Evolutionary conservation across 2,329 filamentous ascomycete species (phyloP).

Genomic region (Gliomastix tumulicola): DNA sequence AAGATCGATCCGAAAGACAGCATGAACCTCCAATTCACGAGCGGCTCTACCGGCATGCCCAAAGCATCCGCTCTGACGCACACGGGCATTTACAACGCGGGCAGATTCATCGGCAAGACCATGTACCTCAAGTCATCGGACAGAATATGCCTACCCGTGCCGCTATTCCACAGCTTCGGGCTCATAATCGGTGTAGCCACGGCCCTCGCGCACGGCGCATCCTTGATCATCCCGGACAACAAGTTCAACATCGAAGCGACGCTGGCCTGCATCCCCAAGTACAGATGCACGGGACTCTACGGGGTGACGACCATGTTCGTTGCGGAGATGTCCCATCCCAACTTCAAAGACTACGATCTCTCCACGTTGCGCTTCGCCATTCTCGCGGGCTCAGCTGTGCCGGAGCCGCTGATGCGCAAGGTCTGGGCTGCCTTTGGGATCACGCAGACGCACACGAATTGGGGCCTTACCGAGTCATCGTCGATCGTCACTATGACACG

Average conservation of each 20-base stretch:
- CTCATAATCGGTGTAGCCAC: slow-evolving; percentile 65
- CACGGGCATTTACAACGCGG: no score
- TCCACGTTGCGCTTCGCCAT: slow-evolving; percentile 55
- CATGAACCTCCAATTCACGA: neutral
- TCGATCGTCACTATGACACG: no score
- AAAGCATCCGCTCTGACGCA: no score
- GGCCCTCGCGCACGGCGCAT: slow-evolving; percentile 53
- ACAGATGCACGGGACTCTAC: slow-evolving; percentile 44
- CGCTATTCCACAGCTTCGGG: slow-evolving; percentile 66
- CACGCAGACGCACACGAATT: slow-evolving; percentile 58
- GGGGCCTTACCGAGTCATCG: slow-evolving; percentile 58
- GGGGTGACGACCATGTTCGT: slow-evolving; percentile 65
- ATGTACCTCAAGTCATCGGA: neutral
- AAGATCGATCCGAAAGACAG: neutral
- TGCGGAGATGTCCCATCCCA: slow-evolving; percentile 54
- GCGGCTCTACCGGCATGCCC: no score
- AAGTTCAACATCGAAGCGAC: slow-evolving; percentile 55
- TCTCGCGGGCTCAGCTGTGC: slow-evolving; percentile 57
- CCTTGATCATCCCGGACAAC: slow-evolving; percentile 62
- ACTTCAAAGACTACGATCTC: slow-evolving; percentile 13
- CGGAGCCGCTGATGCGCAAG: slow-evolving; percentile 54
- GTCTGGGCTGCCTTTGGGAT: slow-evolving; percentile 55
- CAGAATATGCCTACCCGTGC: slow-evolving; percentile 12
- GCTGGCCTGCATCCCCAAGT: slow-evolving; percentile 44
- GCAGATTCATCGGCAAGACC: neutral